Percentiles rank a stretch among this genome's conserved stretches.
Conservation (phyloP, 768 basidiomycete species). For the Arthromyces matolae region DNA sequence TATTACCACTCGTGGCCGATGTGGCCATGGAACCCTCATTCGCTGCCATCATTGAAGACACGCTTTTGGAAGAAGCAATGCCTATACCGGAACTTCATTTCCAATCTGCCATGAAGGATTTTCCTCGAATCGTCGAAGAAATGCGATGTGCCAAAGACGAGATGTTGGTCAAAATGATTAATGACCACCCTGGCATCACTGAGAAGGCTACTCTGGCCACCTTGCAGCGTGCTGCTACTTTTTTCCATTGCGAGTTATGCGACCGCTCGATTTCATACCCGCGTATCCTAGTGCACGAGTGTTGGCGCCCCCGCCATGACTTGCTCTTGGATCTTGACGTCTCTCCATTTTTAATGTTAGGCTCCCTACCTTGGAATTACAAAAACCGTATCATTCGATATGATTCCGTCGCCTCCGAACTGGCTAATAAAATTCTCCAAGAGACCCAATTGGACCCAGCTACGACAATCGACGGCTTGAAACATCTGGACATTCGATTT, state of each 20-base stretch:
- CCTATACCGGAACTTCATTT: slow-evolving; percentile 13
- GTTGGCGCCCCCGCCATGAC: too few species aligned
- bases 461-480: background rate
- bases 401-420: background rate
- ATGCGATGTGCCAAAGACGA: slow-evolving; percentile 15
- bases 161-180: slow-evolving; percentile 14
- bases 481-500: slow-evolving; percentile 1
- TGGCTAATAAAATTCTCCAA: slow-evolving; percentile 4
- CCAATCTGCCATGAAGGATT: slow-evolving; percentile 9
- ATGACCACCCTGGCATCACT: background rate
- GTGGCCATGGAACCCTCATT: slow-evolving; percentile 14
- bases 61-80: slow-evolving; percentile 14
- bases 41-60: slow-evolving; percentile 15
- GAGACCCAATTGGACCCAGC: slow-evolving; percentile 2
- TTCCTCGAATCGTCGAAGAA: slow-evolving; percentile 10
- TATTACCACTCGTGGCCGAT: slow-evolving; percentile 17
- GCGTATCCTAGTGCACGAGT: slow-evolving; percentile 13
- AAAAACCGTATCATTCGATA: too few species aligned
- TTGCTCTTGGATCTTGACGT: too few species aligned
- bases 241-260: slow-evolving; percentile 8
- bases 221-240: slow-evolving; percentile 6
- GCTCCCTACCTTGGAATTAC: too few species aligned
- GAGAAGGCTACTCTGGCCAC: background rate
- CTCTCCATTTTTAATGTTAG: too few species aligned
- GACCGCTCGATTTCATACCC: slow-evolving; percentile 7